Percentiles rank a stretch among this genome's conserved stretches.
Conservation (phyloP, 495 filamentous ascomycete genomes). For the Hypoxylon rickii region DNA sequence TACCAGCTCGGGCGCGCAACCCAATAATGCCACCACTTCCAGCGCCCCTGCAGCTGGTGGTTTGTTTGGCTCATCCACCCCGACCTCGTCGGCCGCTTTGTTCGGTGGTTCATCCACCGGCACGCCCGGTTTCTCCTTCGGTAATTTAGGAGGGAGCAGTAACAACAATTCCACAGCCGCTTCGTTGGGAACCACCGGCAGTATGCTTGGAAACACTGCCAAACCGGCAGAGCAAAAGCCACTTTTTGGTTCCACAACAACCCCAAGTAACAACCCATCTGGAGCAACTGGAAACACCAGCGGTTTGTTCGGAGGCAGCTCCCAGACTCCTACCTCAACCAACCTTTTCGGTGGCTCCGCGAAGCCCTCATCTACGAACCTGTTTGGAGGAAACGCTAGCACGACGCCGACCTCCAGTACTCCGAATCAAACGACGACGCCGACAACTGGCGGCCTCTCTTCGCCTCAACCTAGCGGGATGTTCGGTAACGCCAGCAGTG, state of each 20-base stretch:
- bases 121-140: conserved; percentile 51
- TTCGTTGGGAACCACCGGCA: conserved; percentile 38
- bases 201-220: conserved; percentile 56
- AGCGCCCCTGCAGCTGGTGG: conserved; percentile 46
- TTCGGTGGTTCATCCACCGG: conserved; percentile 30
- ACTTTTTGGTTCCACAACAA: conserved; percentile 40
- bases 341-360: conserved; percentile 32
- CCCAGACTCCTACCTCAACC: conserved; percentile 24
- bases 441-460: conserved; percentile 37
- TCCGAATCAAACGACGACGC: conserved; percentile 47
- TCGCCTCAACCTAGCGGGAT: conserved; percentile 41
- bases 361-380: conserved; percentile 34
- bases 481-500: conserved; percentile 45
- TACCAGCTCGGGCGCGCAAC: conserved; percentile 40
- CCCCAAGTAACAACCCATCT: conserved; percentile 25
- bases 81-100: conserved; percentile 18
- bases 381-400: conserved; percentile 25
- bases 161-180: conserved; percentile 11
- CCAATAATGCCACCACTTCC: conserved; percentile 45
- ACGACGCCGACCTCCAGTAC: conserved; percentile 36
- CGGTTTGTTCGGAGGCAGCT: conserved; percentile 43
- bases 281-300: conserved; percentile 39
- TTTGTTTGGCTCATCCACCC: conserved; percentile 44
- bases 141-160: conserved; percentile 28
- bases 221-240: conserved; percentile 38